Percentiles rank a stretch among this genome's conserved stretches.
phyloP scores from a whole-genome alignment of 371 early-diverging fungal species.

The Apophysomyces elegans region DNA sequence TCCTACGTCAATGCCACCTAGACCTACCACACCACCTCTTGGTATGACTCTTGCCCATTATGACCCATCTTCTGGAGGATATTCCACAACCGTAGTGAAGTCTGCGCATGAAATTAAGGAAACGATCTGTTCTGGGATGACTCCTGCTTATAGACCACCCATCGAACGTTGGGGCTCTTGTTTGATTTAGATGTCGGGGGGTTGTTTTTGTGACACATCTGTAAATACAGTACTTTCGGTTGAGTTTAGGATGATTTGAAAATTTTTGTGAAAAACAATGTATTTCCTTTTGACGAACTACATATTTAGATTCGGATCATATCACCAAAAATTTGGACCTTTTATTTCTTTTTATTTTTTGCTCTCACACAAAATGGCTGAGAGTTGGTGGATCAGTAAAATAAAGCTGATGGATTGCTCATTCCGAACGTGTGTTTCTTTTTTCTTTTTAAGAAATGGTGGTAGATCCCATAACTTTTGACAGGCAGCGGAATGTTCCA shows the following conservation, averaged over 20 bases:
- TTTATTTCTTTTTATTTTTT: too few species aligned
- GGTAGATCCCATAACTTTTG: too few species aligned
- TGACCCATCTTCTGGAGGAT: constrained; percentile 36
- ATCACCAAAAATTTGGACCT: too few species aligned
- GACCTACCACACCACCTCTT: constrained; percentile 49
- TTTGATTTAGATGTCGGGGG: constrained; percentile 25
- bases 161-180: constrained; percentile 55
- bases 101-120: constrained; percentile 31
- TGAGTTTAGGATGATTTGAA: too few species aligned
- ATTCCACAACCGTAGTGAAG: constrained; percentile 38
- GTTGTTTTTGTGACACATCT: constrained; percentile 1
- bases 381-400: not conserved
- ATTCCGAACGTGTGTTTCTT: constrained; percentile 1
- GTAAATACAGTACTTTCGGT: not conserved
- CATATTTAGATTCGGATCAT: too few species aligned
- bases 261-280: too few species aligned
- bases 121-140: constrained; percentile 52
- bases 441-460: not conserved
- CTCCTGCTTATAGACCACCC: constrained; percentile 45
- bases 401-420: constrained; percentile 3
- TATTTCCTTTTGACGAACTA: too few species aligned
- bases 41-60: constrained; percentile 56
- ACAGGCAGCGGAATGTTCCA: too few species aligned
- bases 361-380: not conserved
- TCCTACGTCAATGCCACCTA: constrained; percentile 13